A percentile compares a stretch with the other conserved stretches of the same genome.
Evolutionary conservation across 2,329 filamentous ascomycete species (phyloP).

Genomic region (Orbilia quercus): DNA sequence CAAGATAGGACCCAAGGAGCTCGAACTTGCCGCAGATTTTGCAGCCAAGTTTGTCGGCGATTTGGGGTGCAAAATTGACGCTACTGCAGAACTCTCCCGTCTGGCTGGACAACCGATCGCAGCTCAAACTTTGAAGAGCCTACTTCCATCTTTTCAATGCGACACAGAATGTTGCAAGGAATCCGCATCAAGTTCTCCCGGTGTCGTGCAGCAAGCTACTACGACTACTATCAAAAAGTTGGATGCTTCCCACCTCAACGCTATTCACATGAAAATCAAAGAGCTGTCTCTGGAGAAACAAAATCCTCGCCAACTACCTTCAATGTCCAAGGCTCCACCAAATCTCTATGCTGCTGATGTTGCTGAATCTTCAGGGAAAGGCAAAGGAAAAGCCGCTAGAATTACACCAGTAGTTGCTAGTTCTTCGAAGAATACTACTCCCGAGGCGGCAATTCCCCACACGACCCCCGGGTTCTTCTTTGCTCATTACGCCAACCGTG

Average conservation of each 20-base stretch:
- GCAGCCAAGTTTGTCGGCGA: conserved; percentile 25
- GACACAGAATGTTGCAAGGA: background rate
- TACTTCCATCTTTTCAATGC: background rate
- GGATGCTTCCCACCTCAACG: conserved; percentile 21
- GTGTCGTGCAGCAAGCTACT: background rate
- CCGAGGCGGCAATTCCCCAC: background rate
- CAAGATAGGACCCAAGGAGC: background rate
- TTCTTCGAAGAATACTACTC: too few species aligned
- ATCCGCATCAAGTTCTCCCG: background rate
- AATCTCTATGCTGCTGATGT: conserved; percentile 6
- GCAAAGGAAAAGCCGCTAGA: background rate
- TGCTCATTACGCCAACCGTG: conserved; percentile 17
- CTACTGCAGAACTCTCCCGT: background rate
- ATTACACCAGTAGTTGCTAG: too few species aligned
- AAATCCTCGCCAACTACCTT: conserved; percentile 43
- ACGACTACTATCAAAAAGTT: conserved; percentile 3
- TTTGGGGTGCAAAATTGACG: conserved; percentile 10
- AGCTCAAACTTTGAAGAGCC: conserved; percentile 2
- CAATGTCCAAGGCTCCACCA: conserved; percentile 22
- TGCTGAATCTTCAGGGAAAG: background rate
- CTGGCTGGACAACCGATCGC: background rate
- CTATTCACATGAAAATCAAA: conserved; percentile 43
- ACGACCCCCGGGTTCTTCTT: conserved; percentile 26
- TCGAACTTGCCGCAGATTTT: conserved; percentile 12
- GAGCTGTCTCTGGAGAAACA: conserved; percentile 29